Base-by-base conservation (phyloP, 2,329 filamentous ascomycete species). In the Colletotrichum sp. region DNA sequence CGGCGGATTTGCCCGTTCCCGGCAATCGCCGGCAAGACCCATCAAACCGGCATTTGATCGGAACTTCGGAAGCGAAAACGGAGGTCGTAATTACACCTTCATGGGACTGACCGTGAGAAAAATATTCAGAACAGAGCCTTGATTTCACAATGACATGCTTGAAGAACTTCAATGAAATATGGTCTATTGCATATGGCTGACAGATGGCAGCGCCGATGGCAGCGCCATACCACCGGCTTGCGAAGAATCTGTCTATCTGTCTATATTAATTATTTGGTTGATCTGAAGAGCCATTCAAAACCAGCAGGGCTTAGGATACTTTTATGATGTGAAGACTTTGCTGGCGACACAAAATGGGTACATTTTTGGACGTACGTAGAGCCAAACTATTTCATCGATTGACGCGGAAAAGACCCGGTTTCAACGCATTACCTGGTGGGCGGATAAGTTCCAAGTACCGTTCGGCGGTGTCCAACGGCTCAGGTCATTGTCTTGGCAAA, bases 401-500 rank as follows among this genome's bases (percentile, higher is more conserved):
- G 28, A 55, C 16, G 21, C 64, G 70, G 70, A 61, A 72, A 72
- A 72, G 64, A 48, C 16, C 28, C 38, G 13, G n/a, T 36, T 15
- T 38, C 24, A 34, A 52, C 24, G 64, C 38, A 16, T 15, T 12
- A 48, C 13, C 30, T n/a, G 8, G 5, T 30, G 8, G n/a, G 56
- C 55, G 70, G 65, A 73, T 56, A 73, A 68, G 64, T 38, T 7
- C 13, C 30, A 24, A 8, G 15, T 34, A 26, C 64, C 34, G 9
- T 34, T 30, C 26, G 30, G 24, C 26, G 28, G 24, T 58, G 48
- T 10, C 9, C 24, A 26, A n/a, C 28, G 52, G 48, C n/a, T 65
- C 16, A 34, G 56, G 38, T 24, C 21, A 30, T 48, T 32, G 48
- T 28, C 71, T 74, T 74, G 71, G 71, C 71, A 66, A 71, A 60